Conservation (phyloP, 352 stramenopile genomes). For the Phytophthora aleatoria region DNA sequence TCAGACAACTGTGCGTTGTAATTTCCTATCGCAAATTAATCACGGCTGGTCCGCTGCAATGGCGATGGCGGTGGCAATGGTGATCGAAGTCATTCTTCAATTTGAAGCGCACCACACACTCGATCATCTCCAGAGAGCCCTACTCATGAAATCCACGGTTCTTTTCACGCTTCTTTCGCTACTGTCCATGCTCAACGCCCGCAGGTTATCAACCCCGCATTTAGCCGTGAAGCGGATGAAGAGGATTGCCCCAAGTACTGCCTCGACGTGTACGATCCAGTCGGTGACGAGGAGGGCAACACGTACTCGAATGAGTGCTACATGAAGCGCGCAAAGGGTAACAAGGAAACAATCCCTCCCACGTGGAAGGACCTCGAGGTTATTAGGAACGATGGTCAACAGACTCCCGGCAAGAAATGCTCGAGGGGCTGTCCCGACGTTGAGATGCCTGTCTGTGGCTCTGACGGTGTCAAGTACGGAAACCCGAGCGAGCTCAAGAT, state of each 20-base stretch:
- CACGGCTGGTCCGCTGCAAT: neutral
- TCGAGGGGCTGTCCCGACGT: neutral
- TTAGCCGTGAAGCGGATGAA: neutral
- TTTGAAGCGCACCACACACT: neutral
- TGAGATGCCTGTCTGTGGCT: neutral
- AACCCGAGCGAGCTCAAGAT: constrained; percentile 1
- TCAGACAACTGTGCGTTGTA: neutral
- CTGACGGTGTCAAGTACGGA: neutral
- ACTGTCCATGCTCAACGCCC: neutral
- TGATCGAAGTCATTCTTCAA: neutral
- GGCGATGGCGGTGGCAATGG: no score
- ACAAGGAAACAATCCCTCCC: neutral
- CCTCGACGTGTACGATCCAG: constrained; percentile 1
- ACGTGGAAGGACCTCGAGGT: neutral
- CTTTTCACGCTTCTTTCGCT: neutral
- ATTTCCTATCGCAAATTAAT: neutral
- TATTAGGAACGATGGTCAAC: neutral
- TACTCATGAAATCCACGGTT: neutral
- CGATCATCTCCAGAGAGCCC: neutral
- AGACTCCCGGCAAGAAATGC: neutral
- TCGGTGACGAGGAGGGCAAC: constrained; percentile 6
- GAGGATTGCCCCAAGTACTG: constrained; percentile 5
- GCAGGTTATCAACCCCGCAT: neutral
- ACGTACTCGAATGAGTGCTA: constrained; percentile 13
- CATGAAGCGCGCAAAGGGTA: constrained; percentile 14